Conservation (phyloP, 2,329 filamentous ascomycete species). For the Fusarium nelsonii region DNA sequence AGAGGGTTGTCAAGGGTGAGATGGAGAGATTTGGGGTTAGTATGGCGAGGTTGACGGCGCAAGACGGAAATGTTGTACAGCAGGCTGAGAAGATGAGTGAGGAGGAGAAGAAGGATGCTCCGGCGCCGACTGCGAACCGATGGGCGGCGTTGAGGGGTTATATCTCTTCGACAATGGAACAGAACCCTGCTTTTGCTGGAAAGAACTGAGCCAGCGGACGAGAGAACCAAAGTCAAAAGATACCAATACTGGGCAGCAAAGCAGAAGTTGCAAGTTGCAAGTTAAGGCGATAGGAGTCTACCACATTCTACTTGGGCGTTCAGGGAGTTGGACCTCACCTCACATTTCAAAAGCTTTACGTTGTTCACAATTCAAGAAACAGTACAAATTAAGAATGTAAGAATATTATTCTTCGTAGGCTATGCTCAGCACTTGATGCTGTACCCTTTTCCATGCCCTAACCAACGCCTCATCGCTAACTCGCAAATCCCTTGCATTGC, state of each 20-base stretch:
- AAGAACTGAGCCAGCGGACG: slow-evolving; percentile 38
- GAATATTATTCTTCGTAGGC: slow-evolving; percentile 26
- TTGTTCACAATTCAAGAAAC: neutral
- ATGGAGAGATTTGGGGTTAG: slow-evolving; percentile 86
- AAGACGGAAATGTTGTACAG: slow-evolving; percentile 24
- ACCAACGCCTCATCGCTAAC: slow-evolving; percentile 41
- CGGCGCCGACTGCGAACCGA: slow-evolving; percentile 65
- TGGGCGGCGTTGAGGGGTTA: slow-evolving; percentile 88
- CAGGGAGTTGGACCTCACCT: slow-evolving; percentile 30
- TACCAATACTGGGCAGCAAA: slow-evolving; percentile 7
- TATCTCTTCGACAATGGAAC: slow-evolving; percentile 89
- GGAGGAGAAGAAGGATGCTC: slow-evolving; percentile 29
- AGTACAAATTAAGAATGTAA: neutral
- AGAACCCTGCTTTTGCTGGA: slow-evolving; percentile 77
- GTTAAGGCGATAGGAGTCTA: neutral
- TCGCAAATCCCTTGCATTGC: slow-evolving; percentile 26
- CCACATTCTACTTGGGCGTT: slow-evolving; percentile 30
- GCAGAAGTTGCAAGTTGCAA: neutral
- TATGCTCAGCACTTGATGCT: slow-evolving; percentile 14
- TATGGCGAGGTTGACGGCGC: slow-evolving; percentile 76
- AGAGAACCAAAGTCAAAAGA: neutral
- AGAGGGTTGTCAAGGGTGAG: slow-evolving; percentile 82
- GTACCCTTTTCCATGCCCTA: slow-evolving; percentile 34
- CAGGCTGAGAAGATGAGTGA: slow-evolving; percentile 37
- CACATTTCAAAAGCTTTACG: neutral